Evolutionary conservation across 1,139 yeast genomes (phyloP), one percentile per base, ranked within the genome.

Genomic region (Protomyces arabidopsidicola): DNA sequence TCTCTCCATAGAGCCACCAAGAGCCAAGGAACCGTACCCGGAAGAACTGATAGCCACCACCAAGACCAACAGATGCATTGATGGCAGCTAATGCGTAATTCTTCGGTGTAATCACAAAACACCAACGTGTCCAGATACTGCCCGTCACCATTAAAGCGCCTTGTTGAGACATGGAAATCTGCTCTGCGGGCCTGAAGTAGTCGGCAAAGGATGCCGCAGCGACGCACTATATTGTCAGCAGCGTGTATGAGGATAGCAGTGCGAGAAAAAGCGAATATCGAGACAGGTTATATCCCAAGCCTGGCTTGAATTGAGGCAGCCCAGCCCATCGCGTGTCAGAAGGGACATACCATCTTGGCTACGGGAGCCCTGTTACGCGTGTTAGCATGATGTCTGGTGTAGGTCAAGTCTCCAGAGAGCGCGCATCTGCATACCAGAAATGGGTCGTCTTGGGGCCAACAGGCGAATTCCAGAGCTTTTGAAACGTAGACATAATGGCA

Each of bases 81-180:
- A 93, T 98, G 38, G 95, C 85, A 3, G 98, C 98, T 70, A 93
- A 81, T 67, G 93, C 79, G 70, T 82, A 81, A 78, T 93, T 93
- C 77, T 88, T 87, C 62, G 98, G 98, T 71, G 79, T 85, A 74
- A 93, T 93, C 68, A 90, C 95, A 76, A 90, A 83, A 38, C 97
- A 91, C 98, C 98, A 93, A 75, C 98, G 85, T 55, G 98, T 93
- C 98, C 98, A 93, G 71, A 93, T 90, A 64, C 84, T 84, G 65
- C 98, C 98, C 0, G 98, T 93, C 57, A 93, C 93, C 71, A 88
- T 82, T 66, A 93, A 80, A 0, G 98, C 96, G 14, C 57, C 66
- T 50, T 65, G 60, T 36, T 65, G 67, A 22, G 65, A 61, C 53
- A 60, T 53, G 5, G 67, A 65, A 31, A 65, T 55, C 31, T 59